Base-by-base conservation (phyloP, 441 rosid genomes). In the Flueggea neowawraea region DNA sequence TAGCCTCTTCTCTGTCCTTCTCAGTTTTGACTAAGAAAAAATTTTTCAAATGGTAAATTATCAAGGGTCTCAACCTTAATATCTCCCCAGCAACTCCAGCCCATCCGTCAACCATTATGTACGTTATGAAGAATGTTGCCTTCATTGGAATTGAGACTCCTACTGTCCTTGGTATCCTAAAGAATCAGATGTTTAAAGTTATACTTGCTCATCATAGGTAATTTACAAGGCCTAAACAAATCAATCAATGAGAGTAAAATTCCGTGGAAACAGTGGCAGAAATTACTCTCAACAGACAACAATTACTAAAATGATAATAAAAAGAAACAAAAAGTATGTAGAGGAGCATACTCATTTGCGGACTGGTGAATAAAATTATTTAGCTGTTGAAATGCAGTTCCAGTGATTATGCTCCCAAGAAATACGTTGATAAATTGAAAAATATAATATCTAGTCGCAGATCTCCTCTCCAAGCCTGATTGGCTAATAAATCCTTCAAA, bases 71-170 rank as follows among this genome's bases (percentile, higher is more conserved):
- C 75, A 95, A 66, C 81, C 94, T 82, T 62, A 95, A 59, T 70
- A 91, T 91, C 80, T 95, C 99, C 41, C 80, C 96, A 51, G 99
- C 99, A 32, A 87, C 89, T 51, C 99, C 97, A 48, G 99, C 99
- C 99, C 99, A 95, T 50, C 99, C 99, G 69, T 89, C 99, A 61
- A 94, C 99, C 99, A 94, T 93, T 61, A 94, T 87, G 44, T 84
- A 94, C n/a, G 97, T 88, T 64, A 94, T 87, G 80, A 94, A 94
- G 82, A 94, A 94, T 2, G 98, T 94, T 7, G 96, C 99, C 65
- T 86, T 87, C 87, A 84, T 84, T 14, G 99, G 99, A 69, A 95
- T 91, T 15, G 97, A 87, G 45, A 75, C 79, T 12, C 99, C 99
- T 8, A 95, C 81, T 51, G 96, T 91, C 76, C 73, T 83, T 17